These are phyloP conservation scores for Aspergillus ellipticus DNA, from an alignment of 495 filamentous ascomycete species.

Conservation along the genomic window DNA sequence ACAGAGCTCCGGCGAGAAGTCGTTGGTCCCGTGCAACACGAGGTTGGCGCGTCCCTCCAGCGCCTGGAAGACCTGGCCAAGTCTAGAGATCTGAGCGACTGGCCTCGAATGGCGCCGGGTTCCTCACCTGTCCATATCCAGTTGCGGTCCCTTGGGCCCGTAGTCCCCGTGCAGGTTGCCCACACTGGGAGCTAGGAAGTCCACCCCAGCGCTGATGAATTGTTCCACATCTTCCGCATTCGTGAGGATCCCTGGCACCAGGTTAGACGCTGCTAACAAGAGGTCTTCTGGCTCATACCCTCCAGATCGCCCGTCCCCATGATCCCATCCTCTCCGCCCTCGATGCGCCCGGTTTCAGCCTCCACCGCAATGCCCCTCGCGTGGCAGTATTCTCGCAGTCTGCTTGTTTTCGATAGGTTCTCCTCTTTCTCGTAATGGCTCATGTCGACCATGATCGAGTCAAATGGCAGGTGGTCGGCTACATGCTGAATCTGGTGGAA, in stretches of 20 bases:
- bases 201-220: slow-evolving; percentile 66
- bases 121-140: slow-evolving; percentile 56
- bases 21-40: slow-evolving; percentile 69
- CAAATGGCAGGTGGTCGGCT: slow-evolving; percentile 55
- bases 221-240: slow-evolving; percentile 63
- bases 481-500: slow-evolving; percentile 56
- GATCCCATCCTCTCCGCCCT: slow-evolving; percentile 79
- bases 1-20: slow-evolving; percentile 57
- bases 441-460: slow-evolving; percentile 73
- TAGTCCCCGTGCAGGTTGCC: slow-evolving; percentile 79
- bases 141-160: slow-evolving; percentile 57
- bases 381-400: slow-evolving; percentile 62
- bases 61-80: slow-evolving; percentile 13
- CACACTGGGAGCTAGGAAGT: slow-evolving; percentile 71
- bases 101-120: too few relatives aligned
- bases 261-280: not conserved
- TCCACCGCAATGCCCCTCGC: slow-evolving; percentile 62
- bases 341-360: slow-evolving; percentile 70
- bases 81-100: too few relatives aligned
- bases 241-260: slow-evolving; percentile 47
- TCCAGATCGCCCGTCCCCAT: slow-evolving; percentile 64
- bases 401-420: slow-evolving; percentile 59
- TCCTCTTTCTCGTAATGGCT: slow-evolving; percentile 70
- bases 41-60: slow-evolving; percentile 51
- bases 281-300: slow-evolving; percentile 22